These are phyloP conservation scores for Fusarium proliferatum DNA, from an alignment of 2,329 filamentous ascomycete genomes.

Conservation along the genomic window DNA sequence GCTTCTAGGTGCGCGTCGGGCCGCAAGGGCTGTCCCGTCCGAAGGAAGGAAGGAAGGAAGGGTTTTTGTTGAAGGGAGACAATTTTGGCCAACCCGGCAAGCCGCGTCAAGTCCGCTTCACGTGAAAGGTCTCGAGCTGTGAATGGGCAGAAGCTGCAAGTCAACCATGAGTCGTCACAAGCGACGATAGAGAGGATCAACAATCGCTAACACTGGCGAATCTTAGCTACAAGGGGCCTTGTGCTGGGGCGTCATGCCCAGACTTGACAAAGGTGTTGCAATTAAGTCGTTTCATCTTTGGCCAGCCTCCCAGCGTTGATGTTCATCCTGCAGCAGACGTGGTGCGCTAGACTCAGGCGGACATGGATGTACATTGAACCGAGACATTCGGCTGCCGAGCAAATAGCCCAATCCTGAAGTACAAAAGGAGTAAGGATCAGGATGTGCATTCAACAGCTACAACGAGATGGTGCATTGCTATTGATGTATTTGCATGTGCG, in stretches of 20 bases:
- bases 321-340: slow-evolving; percentile 7
- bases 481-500: neutral
- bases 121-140: slow-evolving; percentile 31
- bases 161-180: neutral
- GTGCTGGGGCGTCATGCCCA: neutral
- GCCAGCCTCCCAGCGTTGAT: slow-evolving; percentile 17
- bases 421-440: neutral
- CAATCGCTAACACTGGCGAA: neutral
- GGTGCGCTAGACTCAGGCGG: slow-evolving; percentile 17
- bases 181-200: neutral
- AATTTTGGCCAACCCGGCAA: slow-evolving; percentile 39
- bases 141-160: slow-evolving; percentile 6
- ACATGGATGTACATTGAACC: slow-evolving; percentile 5
- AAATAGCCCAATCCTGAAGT: neutral
- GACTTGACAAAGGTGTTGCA: neutral
- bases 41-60: slow-evolving; percentile 41
- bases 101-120: slow-evolving; percentile 44
- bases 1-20: slow-evolving; percentile 44
- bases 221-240: neutral
- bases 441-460: neutral
- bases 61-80: slow-evolving; percentile 35
- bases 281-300: slow-evolving; percentile 10
- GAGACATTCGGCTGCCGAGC: neutral
- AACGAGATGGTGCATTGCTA: neutral
- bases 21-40: slow-evolving; percentile 46